phyloP scores from a whole-genome alignment of 331 rosid genomes.

The Phaseolus coccineus region DNA sequence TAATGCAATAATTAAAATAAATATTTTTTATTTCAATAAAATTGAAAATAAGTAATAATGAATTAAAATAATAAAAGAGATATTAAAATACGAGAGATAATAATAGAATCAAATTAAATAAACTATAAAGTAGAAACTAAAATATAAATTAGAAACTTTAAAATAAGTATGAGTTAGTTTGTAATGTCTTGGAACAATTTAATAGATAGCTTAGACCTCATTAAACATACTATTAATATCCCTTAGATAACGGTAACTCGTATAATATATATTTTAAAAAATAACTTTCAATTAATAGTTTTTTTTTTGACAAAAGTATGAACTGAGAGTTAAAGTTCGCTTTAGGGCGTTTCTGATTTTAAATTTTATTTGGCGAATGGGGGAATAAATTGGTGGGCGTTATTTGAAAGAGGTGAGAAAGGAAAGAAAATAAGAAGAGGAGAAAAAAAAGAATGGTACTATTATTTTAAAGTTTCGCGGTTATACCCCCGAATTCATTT shows the following conservation, averaged over 20 bases:
- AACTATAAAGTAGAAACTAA: no score
- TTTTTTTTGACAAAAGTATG: background rate
- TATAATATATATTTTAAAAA: background rate
- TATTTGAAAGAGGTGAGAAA: background rate
- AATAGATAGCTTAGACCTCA: no score
- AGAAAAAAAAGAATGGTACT: slow-evolving; percentile 20
- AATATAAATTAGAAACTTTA: no score
- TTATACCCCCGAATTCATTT: slow-evolving; percentile 62
- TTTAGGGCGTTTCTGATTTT: background rate
- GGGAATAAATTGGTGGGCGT: slow-evolving; percentile 1
- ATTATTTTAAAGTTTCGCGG: slow-evolving; percentile 89
- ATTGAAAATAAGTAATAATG: no score
- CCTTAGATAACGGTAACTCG: background rate
- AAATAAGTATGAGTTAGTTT: no score
- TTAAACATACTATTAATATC: no score
- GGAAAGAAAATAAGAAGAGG: background rate
- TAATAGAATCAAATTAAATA: no score
- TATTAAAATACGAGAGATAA: no score
- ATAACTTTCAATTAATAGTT: background rate
- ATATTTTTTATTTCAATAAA: no score
- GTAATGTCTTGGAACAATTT: no score
- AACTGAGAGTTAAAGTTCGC: background rate
- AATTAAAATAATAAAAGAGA: no score
- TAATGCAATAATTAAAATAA: no score
- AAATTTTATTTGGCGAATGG: background rate